Base-by-base conservation (phyloP, 768 basidiomycete species). In the Boletus insuetus region DNA sequence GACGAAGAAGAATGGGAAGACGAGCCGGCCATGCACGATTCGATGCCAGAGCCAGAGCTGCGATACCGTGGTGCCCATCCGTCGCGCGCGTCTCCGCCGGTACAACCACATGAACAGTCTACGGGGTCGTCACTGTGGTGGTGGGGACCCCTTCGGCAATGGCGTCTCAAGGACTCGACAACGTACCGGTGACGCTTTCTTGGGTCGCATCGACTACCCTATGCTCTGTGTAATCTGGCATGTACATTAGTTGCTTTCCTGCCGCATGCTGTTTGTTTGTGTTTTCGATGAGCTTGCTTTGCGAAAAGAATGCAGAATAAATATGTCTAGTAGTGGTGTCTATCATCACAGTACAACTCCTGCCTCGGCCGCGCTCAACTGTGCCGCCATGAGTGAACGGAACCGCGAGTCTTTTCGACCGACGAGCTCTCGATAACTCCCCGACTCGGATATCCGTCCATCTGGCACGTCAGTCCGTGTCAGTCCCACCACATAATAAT, bases 341-440 rank as follows among this genome's bases (percentile, higher is more conserved):
- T 44, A 45, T 10, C 42, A 12, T 59, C 34, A 61, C 19, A 38
- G 46, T 29, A 43, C 32, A 14, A 65, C 6, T 13, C 61, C 68
- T 1, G 61, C 52, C 5, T 61, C 61, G 3, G 74, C 75, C 6
- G 88, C 81, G 55, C 75, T 82, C 43, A 96, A 74, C 65, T 97
- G 94, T 4, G 93, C 91, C 22, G 91, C 90, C 93, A 97, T 94
- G 45, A 97, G 79, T 9, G 77, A 75, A 12, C 92, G 81, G 79
- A 97, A 97, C 50, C 92, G 79, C 41, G 92, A 94, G 64, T 86
- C 83, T 50, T 75, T 74, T 26, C 78, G 79, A 57, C 80, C 77
- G n/a, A 91, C 87, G 56, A 96, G 78, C 60, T 90, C 81, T 44
- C 82, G 79, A 69, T 91, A 96, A 39, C 86, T 83, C 26, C 94